Evolutionary conservation across 2,329 filamentous ascomycete genomes (phyloP), one percentile per base, ranked within the genome.

Genomic region (Phyllachora maydis): DNA sequence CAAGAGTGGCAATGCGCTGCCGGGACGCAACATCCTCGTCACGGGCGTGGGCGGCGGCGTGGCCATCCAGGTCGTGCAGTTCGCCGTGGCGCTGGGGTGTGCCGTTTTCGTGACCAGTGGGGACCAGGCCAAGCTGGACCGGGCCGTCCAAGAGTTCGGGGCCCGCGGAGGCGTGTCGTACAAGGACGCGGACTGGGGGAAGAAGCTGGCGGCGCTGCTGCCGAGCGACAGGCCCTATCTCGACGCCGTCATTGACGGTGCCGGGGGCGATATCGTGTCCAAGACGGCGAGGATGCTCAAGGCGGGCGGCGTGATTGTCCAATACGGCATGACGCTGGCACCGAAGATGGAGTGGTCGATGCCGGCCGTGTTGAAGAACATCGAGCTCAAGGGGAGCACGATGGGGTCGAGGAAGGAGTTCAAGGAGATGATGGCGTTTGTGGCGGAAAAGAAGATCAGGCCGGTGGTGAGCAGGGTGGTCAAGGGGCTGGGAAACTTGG

Each of bases 21-120:
- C 50, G 1, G 78, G 78, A 3, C 52, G 64, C 30, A 91, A 90
- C 40, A 57, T 95, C 4, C 53, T 95, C 16, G 51, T 95, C 19
- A 93, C 85, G 4, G 85, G 85, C 0, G 90, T 95, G 45, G 85
- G 85, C 1, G 85, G 85, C 17, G 85, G 85, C 20, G 85, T 93
- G 1, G 85, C 85, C 16, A 52, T 93, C 26, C 72, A 78, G 54
- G 74, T 65, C 5, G 52, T 93, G 35, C 60, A 79, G 43, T 91
- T 91, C 47, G 82, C 67, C 8, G 67, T 72, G 8, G 79, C 66
- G 7, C 50, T 67, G 33, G 77, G 81, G 18, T 66, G 72, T 36
- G 67, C 71, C 42, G 74, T 85, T n/a, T 91, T 60, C 40, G 81
- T 92, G 26, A 85, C 73, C 2, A 79, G 71, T 26, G 70, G 77